These are phyloP conservation scores for Dryas alaskensis DNA, from an alignment of 306 rosid genomes.

Conservation along the genomic window DNA sequence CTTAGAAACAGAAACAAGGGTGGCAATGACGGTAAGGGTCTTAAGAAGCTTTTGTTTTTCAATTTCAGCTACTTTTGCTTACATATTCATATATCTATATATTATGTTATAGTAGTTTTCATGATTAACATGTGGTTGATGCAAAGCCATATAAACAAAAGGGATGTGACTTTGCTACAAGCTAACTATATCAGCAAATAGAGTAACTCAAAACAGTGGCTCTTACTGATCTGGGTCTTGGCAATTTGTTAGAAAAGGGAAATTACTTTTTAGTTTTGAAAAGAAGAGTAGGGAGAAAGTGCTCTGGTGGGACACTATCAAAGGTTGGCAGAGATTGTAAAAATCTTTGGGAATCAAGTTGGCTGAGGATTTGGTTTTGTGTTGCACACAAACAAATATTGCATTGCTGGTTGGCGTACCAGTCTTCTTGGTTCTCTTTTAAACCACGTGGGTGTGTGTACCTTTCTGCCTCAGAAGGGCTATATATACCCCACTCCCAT, in stretches of 20 bases:
- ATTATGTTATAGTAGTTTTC: not conserved
- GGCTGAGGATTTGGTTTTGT: not conserved
- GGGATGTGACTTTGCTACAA: not conserved
- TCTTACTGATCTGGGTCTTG: not conserved
- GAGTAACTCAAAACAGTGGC: not conserved
- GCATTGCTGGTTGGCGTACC: not conserved
- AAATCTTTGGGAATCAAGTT: slow-evolving; percentile 3
- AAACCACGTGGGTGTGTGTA: not conserved
- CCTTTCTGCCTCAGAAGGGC: not conserved
- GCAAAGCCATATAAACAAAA: not conserved
- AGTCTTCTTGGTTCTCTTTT: not conserved
- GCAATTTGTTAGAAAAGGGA: not conserved
- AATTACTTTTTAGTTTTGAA: not conserved
- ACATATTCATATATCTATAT: not conserved
- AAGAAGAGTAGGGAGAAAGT: not conserved
- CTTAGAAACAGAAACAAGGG: not conserved
- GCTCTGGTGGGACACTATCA: not conserved
- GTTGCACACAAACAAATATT: not conserved
- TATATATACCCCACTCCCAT: not conserved
- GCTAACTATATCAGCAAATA: not conserved
- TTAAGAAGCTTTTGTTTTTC: not conserved
- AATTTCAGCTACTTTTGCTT: not conserved
- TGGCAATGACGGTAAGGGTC: slow-evolving; percentile 17
- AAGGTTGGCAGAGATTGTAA: not conserved
- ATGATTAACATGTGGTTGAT: slow-evolving; percentile 8